Evolutionary conservation across 208 protist species (phyloP).

Genomic region (Leishmania amazonensis): DNA sequence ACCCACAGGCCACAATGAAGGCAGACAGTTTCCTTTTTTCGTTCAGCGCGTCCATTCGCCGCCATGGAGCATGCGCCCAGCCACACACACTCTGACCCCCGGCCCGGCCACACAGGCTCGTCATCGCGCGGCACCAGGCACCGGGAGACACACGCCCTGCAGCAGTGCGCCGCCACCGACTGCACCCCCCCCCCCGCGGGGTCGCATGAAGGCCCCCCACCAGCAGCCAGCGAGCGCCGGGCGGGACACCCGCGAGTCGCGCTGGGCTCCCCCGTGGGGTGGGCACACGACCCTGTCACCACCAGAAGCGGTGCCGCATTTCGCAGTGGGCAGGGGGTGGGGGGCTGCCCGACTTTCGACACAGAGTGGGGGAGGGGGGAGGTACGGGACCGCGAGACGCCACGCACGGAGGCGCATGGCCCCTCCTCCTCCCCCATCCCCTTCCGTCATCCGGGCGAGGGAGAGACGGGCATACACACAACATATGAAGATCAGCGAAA

Average conservation of each 20-base stretch:
- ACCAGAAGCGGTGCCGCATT: background rate
- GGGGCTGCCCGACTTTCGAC: background rate
- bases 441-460: background rate
- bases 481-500: background rate
- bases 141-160: background rate
- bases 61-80: background rate
- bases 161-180: background rate
- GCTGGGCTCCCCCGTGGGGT: background rate
- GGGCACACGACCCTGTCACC: background rate
- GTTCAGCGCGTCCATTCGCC: background rate
- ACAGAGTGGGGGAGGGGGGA: background rate
- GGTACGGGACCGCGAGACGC: background rate
- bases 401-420: background rate
- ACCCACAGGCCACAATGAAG: background rate
- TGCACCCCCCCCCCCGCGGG: background rate
- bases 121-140: background rate
- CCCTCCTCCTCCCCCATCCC: background rate
- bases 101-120: background rate
- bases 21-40: background rate
- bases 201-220: background rate
- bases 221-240: background rate
- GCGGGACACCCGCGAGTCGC: background rate
- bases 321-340: too few species aligned
- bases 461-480: too few species aligned
- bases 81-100: background rate